phyloP scores from a whole-genome alignment of 208 protist species.

The Crithidia expoeki region DNA sequence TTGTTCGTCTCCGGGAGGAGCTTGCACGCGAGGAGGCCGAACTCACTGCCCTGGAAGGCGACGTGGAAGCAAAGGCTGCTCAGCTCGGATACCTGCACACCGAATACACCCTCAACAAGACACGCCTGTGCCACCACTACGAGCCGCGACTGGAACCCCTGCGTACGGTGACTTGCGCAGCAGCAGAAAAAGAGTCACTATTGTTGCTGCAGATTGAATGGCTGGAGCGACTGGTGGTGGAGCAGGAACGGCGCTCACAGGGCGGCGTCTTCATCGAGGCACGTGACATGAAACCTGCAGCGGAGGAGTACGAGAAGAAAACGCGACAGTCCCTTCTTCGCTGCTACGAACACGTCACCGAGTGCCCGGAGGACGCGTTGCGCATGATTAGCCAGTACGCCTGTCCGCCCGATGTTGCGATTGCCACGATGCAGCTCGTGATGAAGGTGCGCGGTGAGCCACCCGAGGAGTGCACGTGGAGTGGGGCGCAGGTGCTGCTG shows the following conservation, averaged over 20 bases:
- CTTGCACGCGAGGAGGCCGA: constrained; percentile 43
- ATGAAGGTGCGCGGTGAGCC: constrained; percentile 63
- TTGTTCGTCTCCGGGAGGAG: constrained; percentile 37
- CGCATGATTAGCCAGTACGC: constrained; percentile 63
- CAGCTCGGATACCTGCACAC: constrained; percentile 70
- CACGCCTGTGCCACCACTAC: constrained; percentile 52
- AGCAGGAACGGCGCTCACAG: constrained; percentile 53
- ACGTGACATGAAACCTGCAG: constrained; percentile 47
- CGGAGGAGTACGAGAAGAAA: constrained; percentile 45
- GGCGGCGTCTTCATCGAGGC: constrained; percentile 39
- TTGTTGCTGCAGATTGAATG: constrained; percentile 61
- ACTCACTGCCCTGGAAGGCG: constrained; percentile 53
- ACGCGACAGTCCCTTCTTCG: constrained; percentile 41
- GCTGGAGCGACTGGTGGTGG: constrained; percentile 66
- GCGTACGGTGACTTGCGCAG: constrained; percentile 44
- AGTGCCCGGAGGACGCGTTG: constrained; percentile 54
- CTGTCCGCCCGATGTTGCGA: constrained; percentile 58
- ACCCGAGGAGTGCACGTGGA: constrained; percentile 43
- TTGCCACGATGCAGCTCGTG: constrained; percentile 71
- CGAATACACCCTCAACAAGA: constrained; percentile 75
- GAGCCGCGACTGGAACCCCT: constrained; percentile 62
- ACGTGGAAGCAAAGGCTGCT: constrained; percentile 59
- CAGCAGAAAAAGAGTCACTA: constrained; percentile 36
- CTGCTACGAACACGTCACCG: constrained; percentile 56
- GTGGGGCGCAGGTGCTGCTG: constrained; percentile 63